Percentiles rank a stretch among this genome's conserved stretches.
These are phyloP conservation scores for Lichtheimia corymbifera DNA, from an alignment of 371 early-diverging fungal species.

Conservation along the genomic window DNA sequence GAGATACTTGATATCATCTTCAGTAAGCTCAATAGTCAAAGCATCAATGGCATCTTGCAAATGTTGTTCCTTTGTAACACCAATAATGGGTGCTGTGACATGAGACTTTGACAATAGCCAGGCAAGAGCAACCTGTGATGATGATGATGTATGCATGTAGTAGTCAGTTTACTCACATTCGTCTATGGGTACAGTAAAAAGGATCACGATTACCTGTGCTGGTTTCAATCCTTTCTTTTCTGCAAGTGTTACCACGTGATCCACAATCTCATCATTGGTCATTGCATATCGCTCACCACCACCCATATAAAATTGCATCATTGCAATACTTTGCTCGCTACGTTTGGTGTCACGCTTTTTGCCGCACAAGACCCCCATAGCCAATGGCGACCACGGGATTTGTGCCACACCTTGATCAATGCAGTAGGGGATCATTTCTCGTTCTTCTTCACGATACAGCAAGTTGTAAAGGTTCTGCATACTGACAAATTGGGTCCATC, in stretches of 20 bases:
- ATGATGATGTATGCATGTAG: background rate
- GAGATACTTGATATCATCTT: slow-evolving; percentile 32
- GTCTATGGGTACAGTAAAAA: background rate
- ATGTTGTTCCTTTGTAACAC: slow-evolving; percentile 33
- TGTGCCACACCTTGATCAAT: slow-evolving; percentile 38
- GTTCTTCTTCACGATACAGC: slow-evolving; percentile 63
- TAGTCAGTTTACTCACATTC: too few relatives aligned
- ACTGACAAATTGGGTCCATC: slow-evolving; percentile 53
- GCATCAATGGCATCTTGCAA: slow-evolving; percentile 32
- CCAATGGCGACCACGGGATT: slow-evolving; percentile 25
- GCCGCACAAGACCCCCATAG: slow-evolving; percentile 9
- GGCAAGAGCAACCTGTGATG: slow-evolving; percentile 48
- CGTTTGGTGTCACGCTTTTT: slow-evolving; percentile 28
- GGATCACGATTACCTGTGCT: slow-evolving; percentile 26
- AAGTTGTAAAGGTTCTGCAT: slow-evolving; percentile 59
- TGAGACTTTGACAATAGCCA: slow-evolving; percentile 37
- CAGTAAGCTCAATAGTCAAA: slow-evolving; percentile 27
- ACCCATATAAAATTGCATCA: background rate
- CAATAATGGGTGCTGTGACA: slow-evolving; percentile 46
- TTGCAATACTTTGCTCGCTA: background rate
- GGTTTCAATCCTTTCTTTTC: slow-evolving; percentile 32
- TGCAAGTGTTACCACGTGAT: slow-evolving; percentile 42
- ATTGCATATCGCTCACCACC: background rate
- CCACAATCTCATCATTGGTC: slow-evolving; percentile 25
- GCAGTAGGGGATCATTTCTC: slow-evolving; percentile 58